Percentiles rank a stretch among this genome's conserved stretches.
Conservation (phyloP, 1,284 basidiomycete genomes). For the Sphaerobolus stellatus region DNA sequence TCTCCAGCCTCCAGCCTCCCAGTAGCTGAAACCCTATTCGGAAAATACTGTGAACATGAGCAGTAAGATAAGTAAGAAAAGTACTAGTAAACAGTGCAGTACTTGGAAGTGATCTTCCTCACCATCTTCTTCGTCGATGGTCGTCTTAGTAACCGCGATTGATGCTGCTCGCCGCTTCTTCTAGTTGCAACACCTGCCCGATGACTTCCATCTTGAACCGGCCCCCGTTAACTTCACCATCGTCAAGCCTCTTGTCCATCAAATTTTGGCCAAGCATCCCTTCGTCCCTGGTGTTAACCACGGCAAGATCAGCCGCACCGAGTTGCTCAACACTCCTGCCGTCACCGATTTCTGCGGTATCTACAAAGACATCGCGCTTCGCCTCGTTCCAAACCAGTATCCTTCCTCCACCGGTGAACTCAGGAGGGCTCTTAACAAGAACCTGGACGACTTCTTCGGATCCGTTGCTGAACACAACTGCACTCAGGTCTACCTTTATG, state of each 20-base stretch:
- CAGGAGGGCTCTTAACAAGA: not conserved
- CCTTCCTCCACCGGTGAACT: not conserved
- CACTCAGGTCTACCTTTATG: not conserved
- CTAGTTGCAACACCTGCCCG: not conserved
- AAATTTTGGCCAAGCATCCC: not conserved
- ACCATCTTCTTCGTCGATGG: not conserved
- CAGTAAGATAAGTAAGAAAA: too few species aligned
- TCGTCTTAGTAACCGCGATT: not conserved
- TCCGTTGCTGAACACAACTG: not conserved
- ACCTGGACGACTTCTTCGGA: not conserved
- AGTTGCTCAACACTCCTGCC: not conserved
- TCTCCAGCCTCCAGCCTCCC: too few species aligned
- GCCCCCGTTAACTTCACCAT: not conserved
- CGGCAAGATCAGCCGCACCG: not conserved
- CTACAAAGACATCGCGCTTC: not conserved
- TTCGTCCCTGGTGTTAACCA: not conserved
- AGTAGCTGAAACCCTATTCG: too few species aligned
- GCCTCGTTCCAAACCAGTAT: not conserved
- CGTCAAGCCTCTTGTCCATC: not conserved
- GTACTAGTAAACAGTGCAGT: too few species aligned
- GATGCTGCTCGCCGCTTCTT: not conserved
- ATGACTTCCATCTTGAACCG: not conserved
- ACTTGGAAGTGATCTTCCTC: not conserved
- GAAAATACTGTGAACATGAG: too few species aligned
- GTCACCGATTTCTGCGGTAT: not conserved